phyloP scores from a whole-genome alignment of 148 eudicot genomes.

The Beta vulgaris region DNA sequence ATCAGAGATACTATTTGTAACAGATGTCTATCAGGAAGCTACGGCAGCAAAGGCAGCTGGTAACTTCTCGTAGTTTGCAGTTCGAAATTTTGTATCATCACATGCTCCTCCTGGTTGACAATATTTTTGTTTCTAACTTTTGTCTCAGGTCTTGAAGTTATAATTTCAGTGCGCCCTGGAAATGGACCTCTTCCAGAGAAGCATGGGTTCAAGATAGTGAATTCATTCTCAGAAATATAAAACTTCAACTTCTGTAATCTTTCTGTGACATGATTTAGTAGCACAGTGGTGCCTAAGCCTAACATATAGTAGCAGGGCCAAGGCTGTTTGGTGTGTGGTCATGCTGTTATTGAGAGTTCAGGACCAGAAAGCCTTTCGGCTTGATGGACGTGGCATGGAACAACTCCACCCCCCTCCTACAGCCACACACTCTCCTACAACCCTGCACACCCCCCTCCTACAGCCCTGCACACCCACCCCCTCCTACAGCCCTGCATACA shows the following conservation, averaged over 20 bases:
- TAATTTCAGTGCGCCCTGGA: slow-evolving; percentile 83
- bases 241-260: slow-evolving; percentile 20
- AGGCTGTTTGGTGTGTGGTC: too few species aligned
- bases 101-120: background rate
- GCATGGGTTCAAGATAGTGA: slow-evolving; percentile 72
- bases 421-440: too few species aligned
- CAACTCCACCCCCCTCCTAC: too few species aligned
- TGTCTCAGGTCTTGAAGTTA: slow-evolving; percentile 69
- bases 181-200: slow-evolving; percentile 82
- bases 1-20: slow-evolving; percentile 69
- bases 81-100: background rate
- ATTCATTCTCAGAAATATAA: slow-evolving; percentile 71
- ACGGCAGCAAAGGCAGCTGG: slow-evolving; percentile 92
- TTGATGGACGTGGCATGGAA: too few species aligned
- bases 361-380: too few species aligned
- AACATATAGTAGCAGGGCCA: too few species aligned
- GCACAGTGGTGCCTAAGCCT: too few species aligned
- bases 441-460: too few species aligned
- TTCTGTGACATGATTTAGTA: too few species aligned
- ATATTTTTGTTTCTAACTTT: background rate
- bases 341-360: too few species aligned
- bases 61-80: slow-evolving; percentile 25
- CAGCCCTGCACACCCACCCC: too few species aligned
- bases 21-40: slow-evolving; percentile 90
- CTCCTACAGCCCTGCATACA: too few species aligned